Conservation (phyloP, 257 asterid species). For the Petrea volubilis region DNA sequence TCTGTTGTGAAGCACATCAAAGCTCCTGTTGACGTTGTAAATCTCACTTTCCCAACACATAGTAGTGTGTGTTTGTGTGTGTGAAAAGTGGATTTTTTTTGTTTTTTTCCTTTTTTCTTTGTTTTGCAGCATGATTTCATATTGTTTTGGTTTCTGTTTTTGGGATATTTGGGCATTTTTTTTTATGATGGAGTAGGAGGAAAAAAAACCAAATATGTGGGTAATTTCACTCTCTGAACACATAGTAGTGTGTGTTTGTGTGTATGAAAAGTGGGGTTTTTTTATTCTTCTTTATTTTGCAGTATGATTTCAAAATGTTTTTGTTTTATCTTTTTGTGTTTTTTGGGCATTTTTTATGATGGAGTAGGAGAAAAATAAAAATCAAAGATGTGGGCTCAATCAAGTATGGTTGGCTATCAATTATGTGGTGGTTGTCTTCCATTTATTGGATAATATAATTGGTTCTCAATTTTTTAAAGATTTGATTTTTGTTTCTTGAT, state of each 20-base stretch:
- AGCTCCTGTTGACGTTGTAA: conserved; percentile 90
- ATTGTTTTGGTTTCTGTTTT: neutral
- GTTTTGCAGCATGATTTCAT: conserved; percentile 5
- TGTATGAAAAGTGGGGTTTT: too few relatives aligned
- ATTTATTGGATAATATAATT: conserved; percentile 2
- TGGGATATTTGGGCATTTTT: too few relatives aligned
- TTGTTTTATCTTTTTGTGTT: neutral
- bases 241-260: too few relatives aligned
- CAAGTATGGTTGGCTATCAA: neutral
- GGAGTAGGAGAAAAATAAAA: neutral
- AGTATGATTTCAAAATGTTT: too few relatives aligned
- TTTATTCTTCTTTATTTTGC: too few relatives aligned
- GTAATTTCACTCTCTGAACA: too few relatives aligned
- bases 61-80: neutral
- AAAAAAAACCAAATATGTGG: too few relatives aligned
- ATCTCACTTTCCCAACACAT: neutral
- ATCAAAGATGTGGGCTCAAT: conserved; percentile 7
- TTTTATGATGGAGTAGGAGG: too few relatives aligned
- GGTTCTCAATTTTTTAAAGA: neutral
- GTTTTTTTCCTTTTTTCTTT: neutral
- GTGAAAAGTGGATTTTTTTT: conserved; percentile 19
- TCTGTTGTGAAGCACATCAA: conserved; percentile 72
- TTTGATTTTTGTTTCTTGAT: conserved; percentile 9
- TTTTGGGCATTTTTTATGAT: neutral
- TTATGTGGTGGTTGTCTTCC: neutral